These are phyloP conservation scores for Physcomitrium patens DNA, from an alignment of 225 moss, liverwort and hornwort species.

Conservation along the genomic window DNA sequence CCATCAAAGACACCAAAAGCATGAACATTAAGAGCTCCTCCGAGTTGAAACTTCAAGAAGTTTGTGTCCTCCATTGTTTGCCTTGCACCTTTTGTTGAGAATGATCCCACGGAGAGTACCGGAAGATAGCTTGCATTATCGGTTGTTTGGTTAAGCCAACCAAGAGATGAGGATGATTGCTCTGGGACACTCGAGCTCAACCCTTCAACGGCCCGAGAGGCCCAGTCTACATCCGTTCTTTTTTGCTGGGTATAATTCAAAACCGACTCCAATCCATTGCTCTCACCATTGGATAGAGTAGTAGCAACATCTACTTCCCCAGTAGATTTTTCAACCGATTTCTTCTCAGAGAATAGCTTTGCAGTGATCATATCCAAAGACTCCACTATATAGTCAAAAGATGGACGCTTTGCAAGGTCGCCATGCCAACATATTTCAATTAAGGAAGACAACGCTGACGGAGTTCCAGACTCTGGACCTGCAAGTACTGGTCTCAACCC, in stretches of 20 bases:
- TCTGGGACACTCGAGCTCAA: constrained; percentile 22
- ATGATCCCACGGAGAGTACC: constrained; percentile 56
- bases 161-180: constrained; percentile 26
- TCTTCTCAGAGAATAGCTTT: constrained; percentile 22
- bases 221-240: constrained; percentile 61
- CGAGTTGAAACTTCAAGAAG: constrained; percentile 50
- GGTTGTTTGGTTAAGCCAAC: constrained; percentile 38
- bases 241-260: constrained; percentile 61
- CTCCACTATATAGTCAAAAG: constrained; percentile 56
- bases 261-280: constrained; percentile 39
- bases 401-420: constrained; percentile 56
- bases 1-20: constrained; percentile 75
- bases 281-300: constrained; percentile 10
- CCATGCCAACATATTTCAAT: constrained; percentile 65
- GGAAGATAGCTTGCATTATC: constrained; percentile 45
- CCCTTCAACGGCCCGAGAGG: constrained; percentile 46
- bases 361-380: constrained; percentile 31
- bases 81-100: constrained; percentile 66
- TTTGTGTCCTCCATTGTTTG: constrained; percentile 76
- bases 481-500: constrained; percentile 66
- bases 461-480: constrained; percentile 39
- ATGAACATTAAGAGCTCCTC: constrained; percentile 47
- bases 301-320: constrained; percentile 26
- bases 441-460: constrained; percentile 39
- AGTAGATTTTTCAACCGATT: neutral